Percentiles rank a stretch among this genome's conserved stretches.
Conservation (phyloP, 768 basidiomycete species). For the Exidia glandulosa region DNA sequence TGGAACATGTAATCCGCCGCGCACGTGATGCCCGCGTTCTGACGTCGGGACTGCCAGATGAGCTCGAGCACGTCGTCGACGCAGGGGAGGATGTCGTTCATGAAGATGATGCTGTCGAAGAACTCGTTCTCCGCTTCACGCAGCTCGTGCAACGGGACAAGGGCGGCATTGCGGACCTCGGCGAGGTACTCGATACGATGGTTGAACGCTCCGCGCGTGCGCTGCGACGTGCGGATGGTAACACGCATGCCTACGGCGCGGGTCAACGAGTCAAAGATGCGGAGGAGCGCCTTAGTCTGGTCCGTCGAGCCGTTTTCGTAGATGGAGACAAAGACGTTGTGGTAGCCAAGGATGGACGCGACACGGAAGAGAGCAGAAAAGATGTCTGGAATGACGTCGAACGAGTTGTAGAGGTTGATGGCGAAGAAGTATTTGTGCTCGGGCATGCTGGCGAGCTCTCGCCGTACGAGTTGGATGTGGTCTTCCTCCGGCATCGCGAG, state of each 20-base stretch:
- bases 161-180: slow-evolving; percentile 98
- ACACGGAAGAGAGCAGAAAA: slow-evolving; percentile 95
- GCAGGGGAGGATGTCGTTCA: slow-evolving; percentile 99
- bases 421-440: slow-evolving; percentile 99
- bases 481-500: slow-evolving; percentile 31
- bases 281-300: slow-evolving; percentile 93
- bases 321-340: slow-evolving; percentile 96
- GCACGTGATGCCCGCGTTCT: slow-evolving; percentile 97
- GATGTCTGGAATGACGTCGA: slow-evolving; percentile 95
- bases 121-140: slow-evolving; percentile 86
- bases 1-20: slow-evolving; percentile 99
- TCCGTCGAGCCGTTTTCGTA: slow-evolving; percentile 99
- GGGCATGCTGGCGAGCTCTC: slow-evolving; percentile 16
- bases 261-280: slow-evolving; percentile 90
- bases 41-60: slow-evolving; percentile 85
- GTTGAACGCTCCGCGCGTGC: slow-evolving; percentile 91
- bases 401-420: slow-evolving; percentile 99
- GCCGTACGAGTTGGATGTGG: slow-evolving; percentile 22
- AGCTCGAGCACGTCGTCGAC: slow-evolving; percentile 96
- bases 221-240: slow-evolving; percentile 84
- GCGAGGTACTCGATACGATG: slow-evolving; percentile 99
- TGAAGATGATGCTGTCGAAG: slow-evolving; percentile 95
- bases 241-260: slow-evolving; percentile 84
- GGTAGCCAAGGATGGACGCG: slow-evolving; percentile 84
- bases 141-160: slow-evolving; percentile 89